phyloP scores from a whole-genome alignment of 148 eudicot species.

The Rhododendron ovatum region DNA sequence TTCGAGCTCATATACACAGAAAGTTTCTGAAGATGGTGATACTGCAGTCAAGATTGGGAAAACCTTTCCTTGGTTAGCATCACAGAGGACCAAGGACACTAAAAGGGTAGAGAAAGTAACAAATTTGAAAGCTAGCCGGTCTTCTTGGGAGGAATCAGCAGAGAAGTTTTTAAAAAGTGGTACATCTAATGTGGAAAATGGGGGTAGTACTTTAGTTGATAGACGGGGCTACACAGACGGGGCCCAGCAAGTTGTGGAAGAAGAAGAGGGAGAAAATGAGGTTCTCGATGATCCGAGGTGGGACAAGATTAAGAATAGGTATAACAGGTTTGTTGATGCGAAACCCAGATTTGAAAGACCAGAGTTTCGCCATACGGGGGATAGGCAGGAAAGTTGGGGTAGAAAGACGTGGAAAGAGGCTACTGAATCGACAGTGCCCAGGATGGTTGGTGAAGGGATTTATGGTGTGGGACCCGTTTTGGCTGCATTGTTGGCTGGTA shows the following conservation, averaged over 20 bases:
- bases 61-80: slow-evolving; percentile 75
- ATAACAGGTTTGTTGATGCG: slow-evolving; percentile 33
- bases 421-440: slow-evolving; percentile 71
- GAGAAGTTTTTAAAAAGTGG: slow-evolving; percentile 50
- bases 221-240: slow-evolving; percentile 19
- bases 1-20: slow-evolving; percentile 28
- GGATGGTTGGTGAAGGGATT: slow-evolving; percentile 79
- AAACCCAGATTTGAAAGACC: slow-evolving; percentile 43
- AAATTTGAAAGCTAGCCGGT: slow-evolving; percentile 30
- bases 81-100: slow-evolving; percentile 21
- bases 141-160: slow-evolving; percentile 87
- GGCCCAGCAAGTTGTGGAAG: slow-evolving; percentile 36
- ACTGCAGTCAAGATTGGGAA: slow-evolving; percentile 16
- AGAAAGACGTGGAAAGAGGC: slow-evolving; percentile 78
- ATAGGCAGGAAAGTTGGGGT: slow-evolving; percentile 74
- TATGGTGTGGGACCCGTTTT: slow-evolving; percentile 96
- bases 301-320: slow-evolving; percentile 60
- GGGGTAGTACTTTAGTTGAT: slow-evolving; percentile 24
- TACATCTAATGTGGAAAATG: slow-evolving; percentile 22
- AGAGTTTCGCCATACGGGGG: slow-evolving; percentile 39
- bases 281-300: slow-evolving; percentile 59
- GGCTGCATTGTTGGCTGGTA: slow-evolving; percentile 77
- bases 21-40: slow-evolving; percentile 27
- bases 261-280: slow-evolving; percentile 41
- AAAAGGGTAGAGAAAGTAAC: slow-evolving; percentile 24